Evolutionary conservation across 2,329 filamentous ascomycete species (phyloP), one percentile per base, ranked within the genome.

Genomic region (Colletotrichum spaethianum): DNA sequence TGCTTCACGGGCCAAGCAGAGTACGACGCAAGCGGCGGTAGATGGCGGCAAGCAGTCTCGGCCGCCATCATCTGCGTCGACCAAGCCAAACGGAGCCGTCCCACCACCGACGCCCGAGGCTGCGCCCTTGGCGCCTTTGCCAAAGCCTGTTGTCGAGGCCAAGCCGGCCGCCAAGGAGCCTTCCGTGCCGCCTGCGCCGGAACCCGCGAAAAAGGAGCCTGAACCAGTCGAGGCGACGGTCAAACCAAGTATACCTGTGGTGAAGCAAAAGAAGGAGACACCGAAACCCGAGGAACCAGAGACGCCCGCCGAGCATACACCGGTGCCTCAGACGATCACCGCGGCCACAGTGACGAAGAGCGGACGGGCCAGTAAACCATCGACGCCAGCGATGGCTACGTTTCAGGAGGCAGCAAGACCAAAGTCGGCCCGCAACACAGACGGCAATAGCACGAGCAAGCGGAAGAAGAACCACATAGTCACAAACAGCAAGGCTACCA

Each of bases 1-100:
- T 62, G 91, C 92, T 6, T 91, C 93, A 7, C 90, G 94, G 75
- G 90, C 91, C 46, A 91, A 94, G 77, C 94, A 95, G 79, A 95
- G 93, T 78, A 94, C 93, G 20, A 88, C 90, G 66, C 89, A 90
- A 70, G 88, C 89, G n/a, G 84, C 82, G 63, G 83, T 84, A 42
- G 91, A 93, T 72, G 87, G 85, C 73, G 78, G 82, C 66, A 86
- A 87, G 67, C 70, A 72, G n/a, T 82, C 86, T 72, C 85, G 89
- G 44, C 89, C 91, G 2, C 82, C 87, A 6, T 90, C 92, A 1
- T 89, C 90, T 2, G 85, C 89, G 14, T 89, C 91, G 3, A 40
- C 85, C 75, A 92, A 91, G 75, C 83, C 87, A 20, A 93, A 90
- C 77, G 89, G 85, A 81, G 77, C 79, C 75, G 70, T 23, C 12